Conservation (phyloP, 495 filamentous ascomycete species). For the Thozetella sp. region DNA sequence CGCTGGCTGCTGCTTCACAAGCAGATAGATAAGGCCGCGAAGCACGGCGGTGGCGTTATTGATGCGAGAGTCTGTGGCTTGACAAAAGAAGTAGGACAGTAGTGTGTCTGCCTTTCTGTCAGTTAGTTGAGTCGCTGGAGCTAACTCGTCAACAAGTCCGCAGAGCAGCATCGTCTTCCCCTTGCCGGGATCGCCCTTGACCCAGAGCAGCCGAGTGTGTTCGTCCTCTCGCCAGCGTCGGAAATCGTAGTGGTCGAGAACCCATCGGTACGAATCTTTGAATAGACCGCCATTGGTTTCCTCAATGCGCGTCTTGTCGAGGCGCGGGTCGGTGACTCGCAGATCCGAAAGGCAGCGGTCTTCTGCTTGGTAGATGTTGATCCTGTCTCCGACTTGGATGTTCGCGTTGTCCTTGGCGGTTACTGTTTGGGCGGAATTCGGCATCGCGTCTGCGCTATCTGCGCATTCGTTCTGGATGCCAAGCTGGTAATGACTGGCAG, state of each 20-base stretch:
- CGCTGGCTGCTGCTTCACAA: conserved; percentile 21
- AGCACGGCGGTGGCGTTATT: conserved; percentile 33
- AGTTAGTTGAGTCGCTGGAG: neutral
- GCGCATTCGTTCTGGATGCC: too few relatives aligned
- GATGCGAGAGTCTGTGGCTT: conserved; percentile 28
- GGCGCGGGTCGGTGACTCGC: conserved; percentile 17
- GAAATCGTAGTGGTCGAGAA: conserved; percentile 40
- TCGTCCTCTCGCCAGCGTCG: conserved; percentile 24
- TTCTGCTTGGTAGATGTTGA: too few relatives aligned
- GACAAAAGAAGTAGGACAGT: conserved; percentile 51
- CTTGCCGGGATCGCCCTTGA: conserved; percentile 46
- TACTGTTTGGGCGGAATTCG: too few relatives aligned
- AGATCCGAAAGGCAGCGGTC: too few relatives aligned
- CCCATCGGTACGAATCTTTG: conserved; percentile 40
- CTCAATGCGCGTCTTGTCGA: conserved; percentile 40
- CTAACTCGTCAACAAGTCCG: conserved; percentile 39
- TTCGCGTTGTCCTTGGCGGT: too few relatives aligned
- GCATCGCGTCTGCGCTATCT: too few relatives aligned
- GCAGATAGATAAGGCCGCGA: conserved; percentile 30
- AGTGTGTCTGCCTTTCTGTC: neutral
- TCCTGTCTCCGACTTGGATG: too few relatives aligned
- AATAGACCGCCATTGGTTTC: conserved; percentile 40
- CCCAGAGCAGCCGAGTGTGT: conserved; percentile 39
- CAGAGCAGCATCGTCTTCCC: conserved; percentile 54
- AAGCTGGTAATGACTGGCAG: too few relatives aligned